phyloP scores from a whole-genome alignment of 306 rosid genomes.

The Ochetophila trinervis region DNA sequence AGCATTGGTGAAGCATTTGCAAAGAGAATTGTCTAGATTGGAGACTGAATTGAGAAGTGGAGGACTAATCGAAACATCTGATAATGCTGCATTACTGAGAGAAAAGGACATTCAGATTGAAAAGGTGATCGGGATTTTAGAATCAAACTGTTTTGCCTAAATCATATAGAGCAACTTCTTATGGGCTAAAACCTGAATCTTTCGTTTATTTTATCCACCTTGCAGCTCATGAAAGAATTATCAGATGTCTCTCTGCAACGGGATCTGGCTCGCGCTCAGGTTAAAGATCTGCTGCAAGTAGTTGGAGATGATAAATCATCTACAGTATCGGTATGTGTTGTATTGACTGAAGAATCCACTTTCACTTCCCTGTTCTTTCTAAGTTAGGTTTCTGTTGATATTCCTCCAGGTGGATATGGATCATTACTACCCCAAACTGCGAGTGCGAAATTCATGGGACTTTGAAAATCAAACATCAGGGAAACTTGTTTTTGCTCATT shows the following conservation, averaged over 20 bases:
- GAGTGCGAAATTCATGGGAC: constrained; percentile 59
- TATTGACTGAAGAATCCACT: constrained; percentile 18
- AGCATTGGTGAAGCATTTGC: constrained; percentile 89
- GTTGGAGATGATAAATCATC: constrained; percentile 50
- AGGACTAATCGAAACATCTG: constrained; percentile 40
- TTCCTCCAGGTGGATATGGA: constrained; percentile 48
- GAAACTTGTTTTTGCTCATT: constrained; percentile 29
- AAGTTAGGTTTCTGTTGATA: constrained; percentile 22
- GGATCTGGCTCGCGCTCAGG: constrained; percentile 70
- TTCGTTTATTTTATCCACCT: constrained; percentile 17
- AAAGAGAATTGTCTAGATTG: constrained; percentile 79
- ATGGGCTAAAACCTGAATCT: constrained; percentile 6
- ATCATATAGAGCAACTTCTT: background rate
- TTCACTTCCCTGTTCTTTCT: constrained; percentile 13
- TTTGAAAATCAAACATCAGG: constrained; percentile 38
- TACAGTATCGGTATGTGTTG: constrained; percentile 23
- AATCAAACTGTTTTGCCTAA: background rate
- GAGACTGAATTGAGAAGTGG: constrained; percentile 66
- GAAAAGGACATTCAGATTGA: constrained; percentile 83
- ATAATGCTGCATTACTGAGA: constrained; percentile 52
- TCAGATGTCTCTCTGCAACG: constrained; percentile 56
- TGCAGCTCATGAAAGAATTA: constrained; percentile 82
- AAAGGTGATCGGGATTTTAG: constrained; percentile 43
- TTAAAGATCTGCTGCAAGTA: constrained; percentile 62
- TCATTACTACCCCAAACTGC: constrained; percentile 58